Conservation (phyloP, 2,329 filamentous ascomycete species). For the Paracorniculantispora psalliotae region DNA sequence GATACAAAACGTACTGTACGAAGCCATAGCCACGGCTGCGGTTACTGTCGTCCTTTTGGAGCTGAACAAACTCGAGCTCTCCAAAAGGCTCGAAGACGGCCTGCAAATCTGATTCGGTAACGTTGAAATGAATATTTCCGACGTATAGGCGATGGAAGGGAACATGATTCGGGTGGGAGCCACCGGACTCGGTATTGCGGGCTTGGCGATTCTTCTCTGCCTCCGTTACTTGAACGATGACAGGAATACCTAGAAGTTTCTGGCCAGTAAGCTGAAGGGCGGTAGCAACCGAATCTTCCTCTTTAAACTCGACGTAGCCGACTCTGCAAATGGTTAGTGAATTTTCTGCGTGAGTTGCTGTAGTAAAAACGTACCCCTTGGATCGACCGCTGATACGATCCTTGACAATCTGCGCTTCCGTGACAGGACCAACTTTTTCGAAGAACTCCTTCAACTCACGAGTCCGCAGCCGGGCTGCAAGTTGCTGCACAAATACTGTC, state of each 20-base stretch:
- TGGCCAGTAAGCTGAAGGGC: slow-evolving; percentile 98
- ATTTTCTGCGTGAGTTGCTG: slow-evolving; percentile 3
- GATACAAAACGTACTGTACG: slow-evolving; percentile 63
- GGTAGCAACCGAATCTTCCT: slow-evolving; percentile 86
- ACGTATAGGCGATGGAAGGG: slow-evolving; percentile 98
- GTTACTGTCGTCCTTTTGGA: slow-evolving; percentile 91
- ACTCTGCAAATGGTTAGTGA: slow-evolving; percentile 59
- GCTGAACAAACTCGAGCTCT: slow-evolving; percentile 92
- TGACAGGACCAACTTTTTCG: slow-evolving; percentile 88
- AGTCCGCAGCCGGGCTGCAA: slow-evolving; percentile 86
- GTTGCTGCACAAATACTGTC: slow-evolving; percentile 97
- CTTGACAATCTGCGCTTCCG: slow-evolving; percentile 97
- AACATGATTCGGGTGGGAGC: slow-evolving; percentile 70
- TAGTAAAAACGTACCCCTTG: slow-evolving; percentile 68
- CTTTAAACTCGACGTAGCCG: slow-evolving; percentile 98
- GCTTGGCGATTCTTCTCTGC: slow-evolving; percentile 99
- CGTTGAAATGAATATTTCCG: slow-evolving; percentile 99
- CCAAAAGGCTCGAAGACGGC: slow-evolving; percentile 97
- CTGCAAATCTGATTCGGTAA: slow-evolving; percentile 91
- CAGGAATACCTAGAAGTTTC: slow-evolving; percentile 95
- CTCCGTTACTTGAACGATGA: slow-evolving; percentile 97
- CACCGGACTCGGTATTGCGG: slow-evolving; percentile 68
- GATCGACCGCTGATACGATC: slow-evolving; percentile 94
- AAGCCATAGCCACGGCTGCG: slow-evolving; percentile 95
- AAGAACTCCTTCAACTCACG: slow-evolving; percentile 94